Base-by-base conservation (phyloP, 306 rosid species). In the Vigna reflexopilosa region DNA sequence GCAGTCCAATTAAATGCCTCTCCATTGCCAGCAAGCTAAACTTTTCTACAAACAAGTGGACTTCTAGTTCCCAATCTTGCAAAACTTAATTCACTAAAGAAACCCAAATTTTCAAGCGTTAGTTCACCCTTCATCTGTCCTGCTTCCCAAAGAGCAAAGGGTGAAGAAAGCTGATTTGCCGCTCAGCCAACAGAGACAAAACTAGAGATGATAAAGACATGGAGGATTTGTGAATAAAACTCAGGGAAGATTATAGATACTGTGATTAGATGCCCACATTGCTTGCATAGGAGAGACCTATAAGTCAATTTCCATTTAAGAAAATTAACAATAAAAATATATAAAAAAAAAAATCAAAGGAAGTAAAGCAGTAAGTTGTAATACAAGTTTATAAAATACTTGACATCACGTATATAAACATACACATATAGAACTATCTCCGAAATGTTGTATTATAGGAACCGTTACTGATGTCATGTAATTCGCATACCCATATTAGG, bases 131-230 rank as follows among this genome's bases (percentile, higher is more conserved):
- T 61, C 12, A 15, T 14, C 12, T 61, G 42, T 28, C 67, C 42
- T 28, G 34, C 67, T 52, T 52, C 36, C 9, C 64, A 56, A 22
- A 36, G 42, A 9, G n/a, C 24, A 42, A 34, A 73, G 40, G 67
- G n/a, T 24, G 22, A 42, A n/a, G 45, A 73, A 63, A 62, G 32
- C 48, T 26, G 24, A 48, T 24, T 20, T 17, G 19, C 42, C 61
- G 19, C 22, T 32, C 62, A 63, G 72, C 19, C 28, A 61, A 59
- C 32, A 12, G 62, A 75, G 15, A 62, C 16, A 62, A 20, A 74
- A 45, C 12, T 49, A 17, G 62, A 50, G 2, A 26, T 42, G 72
- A 50, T 20, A 34, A 22, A 14, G 7, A 49, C n/a, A 7, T 8
- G 26, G 14, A 17, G 44, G 28, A 19, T 10, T n/a, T 36, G 12